These are phyloP conservation scores for Lactarius sanguifluus DNA, from an alignment of 768 basidiomycete genomes.

Conservation along the genomic window DNA sequence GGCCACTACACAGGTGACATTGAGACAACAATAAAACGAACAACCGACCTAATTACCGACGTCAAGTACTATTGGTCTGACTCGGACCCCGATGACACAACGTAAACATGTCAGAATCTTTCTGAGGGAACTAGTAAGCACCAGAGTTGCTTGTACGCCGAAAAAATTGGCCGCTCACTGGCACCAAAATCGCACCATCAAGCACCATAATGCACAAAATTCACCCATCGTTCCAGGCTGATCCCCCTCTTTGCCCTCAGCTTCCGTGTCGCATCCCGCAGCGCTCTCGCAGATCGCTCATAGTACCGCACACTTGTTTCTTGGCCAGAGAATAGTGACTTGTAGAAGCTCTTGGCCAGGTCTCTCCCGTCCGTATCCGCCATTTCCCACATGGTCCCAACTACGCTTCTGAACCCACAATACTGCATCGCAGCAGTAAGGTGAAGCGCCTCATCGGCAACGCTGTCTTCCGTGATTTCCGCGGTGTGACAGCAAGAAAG, in stretches of 20 bases:
- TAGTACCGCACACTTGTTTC: not conserved
- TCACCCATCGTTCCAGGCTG: slow-evolving; percentile 19
- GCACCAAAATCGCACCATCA: not conserved
- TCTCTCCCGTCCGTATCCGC: slow-evolving; percentile 20
- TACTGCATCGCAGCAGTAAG: slow-evolving; percentile 27
- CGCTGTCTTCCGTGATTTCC: not conserved
- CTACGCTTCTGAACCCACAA: slow-evolving; percentile 19
- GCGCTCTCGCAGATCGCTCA: slow-evolving; percentile 9
- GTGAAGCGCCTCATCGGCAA: slow-evolving; percentile 25
- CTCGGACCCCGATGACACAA: too few species aligned
- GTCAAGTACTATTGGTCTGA: too few species aligned
- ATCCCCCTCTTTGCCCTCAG: slow-evolving; percentile 13
- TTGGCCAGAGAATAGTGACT: not conserved
- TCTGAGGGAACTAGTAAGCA: not conserved
- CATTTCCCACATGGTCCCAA: slow-evolving; percentile 23
- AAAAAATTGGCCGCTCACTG: not conserved
- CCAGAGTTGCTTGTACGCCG: not conserved
- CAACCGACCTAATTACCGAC: too few species aligned
- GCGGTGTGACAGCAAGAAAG: slow-evolving; percentile 18
- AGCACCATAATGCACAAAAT: slow-evolving; percentile 23
- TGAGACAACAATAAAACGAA: too few species aligned
- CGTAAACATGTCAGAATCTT: not conserved
- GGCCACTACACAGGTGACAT: too few species aligned
- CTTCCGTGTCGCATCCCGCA: slow-evolving; percentile 11
- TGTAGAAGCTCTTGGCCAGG: slow-evolving; percentile 19